phyloP scores from a whole-genome alignment of 2,329 filamentous ascomycete species.

The Monosporascus sp. region DNA sequence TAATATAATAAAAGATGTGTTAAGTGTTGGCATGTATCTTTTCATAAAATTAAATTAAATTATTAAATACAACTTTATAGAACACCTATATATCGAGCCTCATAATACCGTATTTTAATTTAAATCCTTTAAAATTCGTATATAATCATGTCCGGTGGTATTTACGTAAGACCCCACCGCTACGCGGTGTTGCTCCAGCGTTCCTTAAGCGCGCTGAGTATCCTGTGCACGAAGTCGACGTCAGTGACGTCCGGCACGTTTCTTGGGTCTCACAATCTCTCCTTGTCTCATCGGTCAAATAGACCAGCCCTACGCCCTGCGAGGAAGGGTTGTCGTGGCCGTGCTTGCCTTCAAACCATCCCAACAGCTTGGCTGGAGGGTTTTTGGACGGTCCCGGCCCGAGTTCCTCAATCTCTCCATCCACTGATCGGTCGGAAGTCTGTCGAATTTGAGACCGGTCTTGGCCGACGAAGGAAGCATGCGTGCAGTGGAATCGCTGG shows the following conservation, averaged over 20 bases:
- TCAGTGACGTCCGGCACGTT: neutral
- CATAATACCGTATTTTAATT: too few relatives aligned
- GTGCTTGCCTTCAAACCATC: slow-evolving; percentile 49
- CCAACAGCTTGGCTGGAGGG: slow-evolving; percentile 45
- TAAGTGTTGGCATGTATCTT: too few relatives aligned
- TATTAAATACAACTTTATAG: too few relatives aligned
- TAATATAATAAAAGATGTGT: too few relatives aligned
- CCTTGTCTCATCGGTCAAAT: neutral
- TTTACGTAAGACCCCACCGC: too few relatives aligned
- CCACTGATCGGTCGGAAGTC: slow-evolving; percentile 40
- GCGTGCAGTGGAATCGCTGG: slow-evolving; percentile 42
- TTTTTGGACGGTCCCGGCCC: slow-evolving; percentile 43
- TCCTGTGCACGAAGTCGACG: neutral
- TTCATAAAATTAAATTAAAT: too few relatives aligned
- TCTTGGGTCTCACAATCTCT: neutral
- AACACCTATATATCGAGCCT: too few relatives aligned
- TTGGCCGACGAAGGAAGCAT: slow-evolving; percentile 45
- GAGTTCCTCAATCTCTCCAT: slow-evolving; percentile 36
- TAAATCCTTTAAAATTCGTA: too few relatives aligned
- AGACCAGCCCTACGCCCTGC: neutral
- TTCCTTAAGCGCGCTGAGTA: neutral
- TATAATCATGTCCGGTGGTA: too few relatives aligned
- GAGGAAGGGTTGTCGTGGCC: slow-evolving; percentile 32
- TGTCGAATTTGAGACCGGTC: slow-evolving; percentile 39
- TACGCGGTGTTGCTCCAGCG: neutral